Conservation (phyloP, 345 rosid species). For the Boechera stricta region DNA sequence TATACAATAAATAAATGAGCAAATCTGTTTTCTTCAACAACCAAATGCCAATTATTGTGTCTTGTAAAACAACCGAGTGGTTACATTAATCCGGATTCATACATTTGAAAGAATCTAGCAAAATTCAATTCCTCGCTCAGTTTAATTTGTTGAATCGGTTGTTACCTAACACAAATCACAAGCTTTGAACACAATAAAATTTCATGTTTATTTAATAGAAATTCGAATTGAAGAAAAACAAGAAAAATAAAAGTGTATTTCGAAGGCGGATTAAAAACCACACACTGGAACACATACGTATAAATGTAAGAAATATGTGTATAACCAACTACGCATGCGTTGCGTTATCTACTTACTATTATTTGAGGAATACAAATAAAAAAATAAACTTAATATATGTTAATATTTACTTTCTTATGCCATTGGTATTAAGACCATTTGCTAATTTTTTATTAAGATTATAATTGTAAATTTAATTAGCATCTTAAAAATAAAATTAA, state of each 20-base stretch:
- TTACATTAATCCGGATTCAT: neutral
- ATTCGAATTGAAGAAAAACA: neutral
- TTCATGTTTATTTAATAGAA: neutral
- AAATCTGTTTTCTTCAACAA: slow-evolving; percentile 7
- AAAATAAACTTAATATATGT: too few species aligned
- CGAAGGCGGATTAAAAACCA: neutral
- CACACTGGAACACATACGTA: slow-evolving; percentile 20
- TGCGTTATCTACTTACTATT: neutral
- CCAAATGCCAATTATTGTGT: slow-evolving; percentile 15
- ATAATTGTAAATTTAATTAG: too few species aligned
- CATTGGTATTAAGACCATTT: too few species aligned
- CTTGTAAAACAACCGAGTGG: neutral
- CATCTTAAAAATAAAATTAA: too few species aligned
- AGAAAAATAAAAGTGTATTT: neutral
- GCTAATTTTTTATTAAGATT: too few species aligned
- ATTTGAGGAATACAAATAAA: too few species aligned
- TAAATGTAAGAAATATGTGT: slow-evolving; percentile 1
- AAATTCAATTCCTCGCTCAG: neutral
- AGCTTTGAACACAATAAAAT: neutral
- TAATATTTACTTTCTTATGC: too few species aligned
- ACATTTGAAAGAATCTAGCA: neutral
- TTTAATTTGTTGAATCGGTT: slow-evolving; percentile 9
- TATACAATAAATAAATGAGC: neutral
- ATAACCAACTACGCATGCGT: slow-evolving; percentile 36
- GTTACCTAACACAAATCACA: neutral